Base-by-base conservation (phyloP, 768 basidiomycete genomes). In the Boletus fagicola region DNA sequence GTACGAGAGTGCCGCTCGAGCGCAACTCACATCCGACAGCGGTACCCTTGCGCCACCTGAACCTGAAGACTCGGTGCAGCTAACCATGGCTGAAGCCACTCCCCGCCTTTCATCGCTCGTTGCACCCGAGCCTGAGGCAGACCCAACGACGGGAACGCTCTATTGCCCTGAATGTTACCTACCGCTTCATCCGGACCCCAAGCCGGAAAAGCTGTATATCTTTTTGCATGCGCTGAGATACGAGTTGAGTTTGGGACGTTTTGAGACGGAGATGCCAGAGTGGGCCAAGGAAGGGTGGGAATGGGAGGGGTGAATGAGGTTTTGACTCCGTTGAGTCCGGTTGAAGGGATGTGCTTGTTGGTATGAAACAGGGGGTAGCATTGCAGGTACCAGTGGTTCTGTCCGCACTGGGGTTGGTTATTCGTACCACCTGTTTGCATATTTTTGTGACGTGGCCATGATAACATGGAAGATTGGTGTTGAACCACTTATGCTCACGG, bases 91-190 rank as follows among this genome's bases (percentile, higher is more conserved):
- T 70, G 87, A 88, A 63, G 85, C 79, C 0, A 59, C 84, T 18
- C 61, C 63, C 12, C 76, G 74, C 67, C 60, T 74, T 11, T 53
- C 69, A 1, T 60, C 58, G 11, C 51, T 73, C 20, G 45, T 57
- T 12, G 61, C 64, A 6, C 61, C 66, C 1, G 56, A 60, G 4
- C 72, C 68, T 1, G 62, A 67, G 58, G 74, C 78, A 6, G 70
- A 76, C 26, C 62, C 72, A 4, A 76, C 75, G 22, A 79, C 76
- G 18, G 72, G 81, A 39, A 76, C 78, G 53, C 65, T 80, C 20
- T 97, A 92, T 74, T 99, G 96, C 70, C 78, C 83, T 1, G 91
- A 93, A 68, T 99, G 96, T 70, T 98, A 90, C 72, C 77, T 97
- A 46, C 97, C 97, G 16, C 74, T 98, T 26, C 87, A 94, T 56